Evolutionary conservation across 768 basidiomycete species (phyloP).

Genomic region (Trametes sanguinea): DNA sequence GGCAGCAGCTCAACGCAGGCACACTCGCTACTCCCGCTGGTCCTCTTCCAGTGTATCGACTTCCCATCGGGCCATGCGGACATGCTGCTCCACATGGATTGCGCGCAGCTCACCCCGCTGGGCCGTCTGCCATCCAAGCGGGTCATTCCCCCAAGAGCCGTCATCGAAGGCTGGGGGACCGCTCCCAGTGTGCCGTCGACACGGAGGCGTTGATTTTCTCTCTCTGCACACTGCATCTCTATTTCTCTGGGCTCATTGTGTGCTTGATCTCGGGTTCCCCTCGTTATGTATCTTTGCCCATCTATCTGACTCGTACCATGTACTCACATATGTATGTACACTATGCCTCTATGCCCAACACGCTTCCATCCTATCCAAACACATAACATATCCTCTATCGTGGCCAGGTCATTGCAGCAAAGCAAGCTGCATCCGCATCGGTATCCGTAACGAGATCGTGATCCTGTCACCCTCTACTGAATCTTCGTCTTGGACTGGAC

Average conservation of each 20-base stretch:
- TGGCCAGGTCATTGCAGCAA: not conserved
- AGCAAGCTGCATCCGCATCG: not conserved
- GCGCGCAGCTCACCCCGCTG: not conserved
- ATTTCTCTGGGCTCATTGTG: too few relatives aligned
- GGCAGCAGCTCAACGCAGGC: not conserved
- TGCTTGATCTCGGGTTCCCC: too few relatives aligned
- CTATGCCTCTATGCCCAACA: not conserved
- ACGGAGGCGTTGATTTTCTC: too few relatives aligned
- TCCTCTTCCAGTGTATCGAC: slow-evolving; percentile 1
- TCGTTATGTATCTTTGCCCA: not conserved
- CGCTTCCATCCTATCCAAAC: not conserved
- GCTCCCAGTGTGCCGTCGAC: too few relatives aligned
- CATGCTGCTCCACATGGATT: not conserved
- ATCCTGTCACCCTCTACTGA: slow-evolving; percentile 16
- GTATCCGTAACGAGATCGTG: too few relatives aligned
- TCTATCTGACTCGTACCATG: not conserved
- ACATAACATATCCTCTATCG: not conserved
- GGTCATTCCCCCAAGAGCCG: not conserved
- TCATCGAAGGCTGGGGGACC: not conserved
- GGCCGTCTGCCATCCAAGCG: not conserved
- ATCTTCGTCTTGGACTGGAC: slow-evolving; percentile 23
- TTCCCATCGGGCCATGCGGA: not conserved
- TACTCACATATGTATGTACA: not conserved
- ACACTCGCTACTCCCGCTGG: not conserved
- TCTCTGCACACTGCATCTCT: too few relatives aligned